phyloP scores from a whole-genome alignment of 1,284 basidiomycete species.

The Ceratobasidium sp. region DNA sequence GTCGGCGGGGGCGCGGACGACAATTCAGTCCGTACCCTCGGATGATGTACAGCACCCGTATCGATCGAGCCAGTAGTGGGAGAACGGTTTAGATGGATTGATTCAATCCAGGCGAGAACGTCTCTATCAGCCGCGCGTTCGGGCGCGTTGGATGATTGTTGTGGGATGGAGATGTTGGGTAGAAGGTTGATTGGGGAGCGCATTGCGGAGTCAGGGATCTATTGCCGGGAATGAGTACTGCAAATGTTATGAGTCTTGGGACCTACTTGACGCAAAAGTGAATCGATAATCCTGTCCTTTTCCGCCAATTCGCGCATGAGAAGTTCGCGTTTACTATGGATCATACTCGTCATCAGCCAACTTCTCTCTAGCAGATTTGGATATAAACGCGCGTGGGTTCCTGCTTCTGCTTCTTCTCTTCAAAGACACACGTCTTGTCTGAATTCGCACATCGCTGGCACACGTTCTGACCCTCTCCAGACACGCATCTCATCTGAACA shows the following conservation, averaged over 20 bases:
- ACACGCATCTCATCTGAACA: no score
- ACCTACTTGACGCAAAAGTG: constrained; percentile 78
- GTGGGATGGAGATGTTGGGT: constrained; percentile 37
- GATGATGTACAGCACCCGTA: constrained; percentile 33
- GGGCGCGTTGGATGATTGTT: constrained; percentile 26
- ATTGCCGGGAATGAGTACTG: not conserved
- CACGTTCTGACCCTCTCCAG: no score
- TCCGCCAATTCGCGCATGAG: no score
- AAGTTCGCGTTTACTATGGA: not conserved
- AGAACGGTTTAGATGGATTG: constrained; percentile 56
- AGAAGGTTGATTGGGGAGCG: constrained; percentile 44
- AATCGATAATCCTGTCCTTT: constrained; percentile 50
- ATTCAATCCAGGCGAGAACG: constrained; percentile 77
- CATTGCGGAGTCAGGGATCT: constrained; percentile 49
- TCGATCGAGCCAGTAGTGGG: constrained; percentile 55
- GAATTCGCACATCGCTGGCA: no score
- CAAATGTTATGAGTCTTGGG: not conserved
- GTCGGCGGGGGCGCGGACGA: not conserved
- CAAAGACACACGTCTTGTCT: constrained; percentile 51
- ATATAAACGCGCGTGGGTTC: constrained; percentile 76
- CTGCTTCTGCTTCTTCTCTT: constrained; percentile 79
- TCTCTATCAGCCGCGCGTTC: constrained; percentile 72
- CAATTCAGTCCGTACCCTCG: not conserved
- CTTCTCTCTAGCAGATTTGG: not conserved
- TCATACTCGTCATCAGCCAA: no score